phyloP scores from a whole-genome alignment of 208 protist genomes.

The Ichthyophonus hoferi region DNA sequence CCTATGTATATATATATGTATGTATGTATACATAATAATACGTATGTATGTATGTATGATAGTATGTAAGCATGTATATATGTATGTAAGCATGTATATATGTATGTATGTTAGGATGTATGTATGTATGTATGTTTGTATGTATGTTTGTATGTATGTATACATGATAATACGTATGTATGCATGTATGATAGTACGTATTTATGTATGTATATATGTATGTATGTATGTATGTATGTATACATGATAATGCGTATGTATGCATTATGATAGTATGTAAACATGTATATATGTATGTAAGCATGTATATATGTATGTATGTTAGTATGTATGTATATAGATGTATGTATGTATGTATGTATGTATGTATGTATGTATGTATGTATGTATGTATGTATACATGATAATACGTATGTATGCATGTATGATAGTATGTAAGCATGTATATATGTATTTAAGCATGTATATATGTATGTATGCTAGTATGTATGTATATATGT shows the following conservation, averaged over 20 bases:
- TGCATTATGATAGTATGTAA: background rate
- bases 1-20: background rate
- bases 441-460: too few relatives aligned
- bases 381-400: background rate
- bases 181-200: background rate
- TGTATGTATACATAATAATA: background rate
- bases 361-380: background rate
- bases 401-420: background rate
- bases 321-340: background rate
- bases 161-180: background rate
- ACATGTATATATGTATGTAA: background rate
- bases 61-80: background rate
- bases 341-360: constrained; percentile 7
- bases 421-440: background rate
- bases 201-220: background rate
- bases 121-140: background rate
- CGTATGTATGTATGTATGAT: background rate
- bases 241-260: background rate
- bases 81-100: background rate
- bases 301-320: background rate
- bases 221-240: background rate
- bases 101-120: background rate
- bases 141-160: background rate
- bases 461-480: too few relatives aligned
- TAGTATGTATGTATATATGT: too few relatives aligned